These are phyloP conservation scores for Penicillium atrosanguineum DNA, from an alignment of 495 filamentous ascomycete genomes.

Conservation along the genomic window DNA sequence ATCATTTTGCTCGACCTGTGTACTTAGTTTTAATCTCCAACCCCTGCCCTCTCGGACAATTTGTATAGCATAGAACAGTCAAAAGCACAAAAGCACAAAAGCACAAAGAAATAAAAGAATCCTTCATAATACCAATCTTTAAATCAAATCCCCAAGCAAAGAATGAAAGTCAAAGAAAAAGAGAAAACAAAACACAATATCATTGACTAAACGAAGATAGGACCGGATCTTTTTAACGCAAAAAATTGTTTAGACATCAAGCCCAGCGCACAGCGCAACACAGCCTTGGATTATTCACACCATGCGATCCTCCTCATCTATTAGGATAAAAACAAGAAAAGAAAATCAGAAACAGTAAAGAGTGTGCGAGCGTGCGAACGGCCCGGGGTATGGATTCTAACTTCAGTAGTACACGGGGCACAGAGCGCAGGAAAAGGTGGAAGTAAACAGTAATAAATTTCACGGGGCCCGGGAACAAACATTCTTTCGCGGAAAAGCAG, in stretches of 20 bases:
- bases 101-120: background rate
- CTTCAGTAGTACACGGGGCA: slow-evolving; percentile 3
- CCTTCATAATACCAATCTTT: too few species aligned
- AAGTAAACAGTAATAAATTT: background rate
- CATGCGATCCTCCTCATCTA: slow-evolving; percentile 6
- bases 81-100: background rate
- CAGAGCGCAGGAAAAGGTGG: background rate
- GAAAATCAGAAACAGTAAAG: slow-evolving; percentile 7
- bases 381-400: slow-evolving; percentile 24
- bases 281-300: slow-evolving; percentile 6
- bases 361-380: slow-evolving; percentile 9
- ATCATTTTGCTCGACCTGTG: too few species aligned
- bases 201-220: background rate
- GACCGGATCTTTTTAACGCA: background rate
- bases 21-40: too few species aligned
- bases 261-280: background rate
- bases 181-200: background rate
- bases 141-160: too few species aligned
- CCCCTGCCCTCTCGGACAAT: too few species aligned
- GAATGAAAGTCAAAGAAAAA: background rate
- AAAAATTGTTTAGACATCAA: background rate
- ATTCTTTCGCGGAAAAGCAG: slow-evolving; percentile 18
- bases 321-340: background rate
- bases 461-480: background rate
- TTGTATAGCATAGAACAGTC: background rate